Percentiles rank a stretch among this genome's conserved stretches.
These are phyloP conservation scores for Candolleomyces aberdarensis DNA, from an alignment of 768 basidiomycete species.

Conservation along the genomic window DNA sequence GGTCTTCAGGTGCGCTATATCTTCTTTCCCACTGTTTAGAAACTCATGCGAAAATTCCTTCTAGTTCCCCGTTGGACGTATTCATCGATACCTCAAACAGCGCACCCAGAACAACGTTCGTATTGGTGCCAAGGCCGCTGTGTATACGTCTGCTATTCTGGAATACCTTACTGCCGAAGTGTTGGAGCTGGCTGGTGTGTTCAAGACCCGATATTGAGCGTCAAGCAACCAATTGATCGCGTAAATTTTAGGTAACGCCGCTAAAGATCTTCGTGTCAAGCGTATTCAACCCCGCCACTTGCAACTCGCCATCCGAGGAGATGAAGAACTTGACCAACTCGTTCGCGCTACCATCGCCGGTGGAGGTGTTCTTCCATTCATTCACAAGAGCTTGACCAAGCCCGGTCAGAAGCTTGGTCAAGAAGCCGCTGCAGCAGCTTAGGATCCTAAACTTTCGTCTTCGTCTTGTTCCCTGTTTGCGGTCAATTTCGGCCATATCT, in stretches of 20 bases:
- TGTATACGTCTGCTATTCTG: constrained; percentile 93
- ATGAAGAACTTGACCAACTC: constrained; percentile 95
- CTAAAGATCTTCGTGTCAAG: constrained; percentile 95
- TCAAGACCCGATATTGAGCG: background rate
- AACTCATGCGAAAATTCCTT: background rate
- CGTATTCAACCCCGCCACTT: constrained; percentile 96
- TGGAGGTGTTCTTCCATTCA: constrained; percentile 84
- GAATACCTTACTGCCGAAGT: constrained; percentile 98
- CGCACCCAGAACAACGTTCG: constrained; percentile 92
- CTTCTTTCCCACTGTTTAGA: background rate
- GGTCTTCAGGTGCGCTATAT: constrained; percentile 69
- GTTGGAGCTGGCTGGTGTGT: constrained; percentile 88
- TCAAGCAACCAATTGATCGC: background rate
- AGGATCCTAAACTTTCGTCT: background rate
- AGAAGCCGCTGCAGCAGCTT: constrained; percentile 20
- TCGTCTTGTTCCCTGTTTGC: background rate
- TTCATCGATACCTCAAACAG: constrained; percentile 92
- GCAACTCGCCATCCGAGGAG: constrained; percentile 94
- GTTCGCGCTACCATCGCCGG: constrained; percentile 93
- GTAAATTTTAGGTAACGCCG: constrained; percentile 74
- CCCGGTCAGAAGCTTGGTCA: constrained; percentile 41
- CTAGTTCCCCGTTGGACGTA: constrained; percentile 96
- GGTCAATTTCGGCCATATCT: background rate
- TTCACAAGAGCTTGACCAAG: constrained; percentile 81
- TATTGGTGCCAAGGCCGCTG: constrained; percentile 96